Conservation (phyloP, 192 early-diverging fungal genomes). For the Coemansia reversa region DNA sequence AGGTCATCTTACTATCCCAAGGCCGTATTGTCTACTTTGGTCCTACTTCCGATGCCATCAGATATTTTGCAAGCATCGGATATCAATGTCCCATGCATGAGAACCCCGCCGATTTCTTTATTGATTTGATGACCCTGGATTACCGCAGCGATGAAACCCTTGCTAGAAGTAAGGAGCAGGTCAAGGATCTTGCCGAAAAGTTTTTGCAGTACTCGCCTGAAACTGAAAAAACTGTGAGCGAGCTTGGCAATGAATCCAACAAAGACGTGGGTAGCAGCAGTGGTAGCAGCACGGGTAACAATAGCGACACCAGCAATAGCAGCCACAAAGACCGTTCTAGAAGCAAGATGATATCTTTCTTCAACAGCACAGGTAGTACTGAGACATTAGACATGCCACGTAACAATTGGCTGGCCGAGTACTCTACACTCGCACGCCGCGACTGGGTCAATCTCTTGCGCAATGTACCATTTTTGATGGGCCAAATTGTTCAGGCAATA, state of each 20-base stretch:
- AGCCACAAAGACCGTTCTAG: neutral
- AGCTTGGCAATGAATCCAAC: neutral
- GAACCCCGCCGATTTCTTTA: conserved; percentile 72
- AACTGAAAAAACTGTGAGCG: neutral
- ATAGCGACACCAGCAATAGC: neutral
- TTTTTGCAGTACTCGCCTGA: conserved; percentile 11
- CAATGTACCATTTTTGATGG: conserved; percentile 41
- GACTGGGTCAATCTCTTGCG: conserved; percentile 52
- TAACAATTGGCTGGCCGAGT: conserved; percentile 57
- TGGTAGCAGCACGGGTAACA: neutral
- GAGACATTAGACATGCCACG: conserved; percentile 30
- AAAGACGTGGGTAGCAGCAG: conserved; percentile 7
- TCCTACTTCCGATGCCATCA: conserved; percentile 35
- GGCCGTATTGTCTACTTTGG: conserved; percentile 70
- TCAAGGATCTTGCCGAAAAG: conserved; percentile 39
- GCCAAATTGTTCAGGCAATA: conserved; percentile 36
- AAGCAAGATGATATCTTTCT: neutral
- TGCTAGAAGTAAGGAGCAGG: conserved; percentile 38
- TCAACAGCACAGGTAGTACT: conserved; percentile 1
- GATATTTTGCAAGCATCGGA: conserved; percentile 56
- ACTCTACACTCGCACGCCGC: conserved; percentile 51
- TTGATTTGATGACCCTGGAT: conserved; percentile 63
- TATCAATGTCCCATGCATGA: conserved; percentile 67
- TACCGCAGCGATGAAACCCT: conserved; percentile 51
- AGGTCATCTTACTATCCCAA: conserved; percentile 69